Base-by-base conservation (phyloP, 1,139 yeast species). In the Diutina siamensis region DNA sequence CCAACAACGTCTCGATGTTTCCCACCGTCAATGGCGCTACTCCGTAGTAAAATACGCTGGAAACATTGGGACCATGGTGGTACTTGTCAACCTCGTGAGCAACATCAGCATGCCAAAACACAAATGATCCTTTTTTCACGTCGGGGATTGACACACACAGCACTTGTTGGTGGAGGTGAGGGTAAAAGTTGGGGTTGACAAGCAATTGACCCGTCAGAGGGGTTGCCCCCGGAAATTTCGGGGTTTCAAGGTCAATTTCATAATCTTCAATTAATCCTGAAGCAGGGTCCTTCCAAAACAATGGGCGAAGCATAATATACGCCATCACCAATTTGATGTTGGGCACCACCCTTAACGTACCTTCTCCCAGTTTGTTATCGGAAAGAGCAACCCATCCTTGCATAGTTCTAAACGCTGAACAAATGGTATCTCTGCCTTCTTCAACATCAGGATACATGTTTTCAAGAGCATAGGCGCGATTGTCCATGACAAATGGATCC, bases 371-470 rank as follows among this genome's bases (percentile, higher is more conserved):
- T 5, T 63, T 64, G 20, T 60, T 60, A 21, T 57, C 57, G 13
- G 68, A 59, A 50, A 71, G 56, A 1, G 74, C 66, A 44, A 71
- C 51, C 76, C 76, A 72, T 7, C 76, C 78, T 56, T 73, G 78
- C 47, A 71, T 66, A 27, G 72, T 62, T 47, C 76, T 57, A 53
- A 70, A 71, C 13, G 63, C 60, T 12, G 66, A 63, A 44, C 74
- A 68, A 8, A 50, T 46, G 42, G 42, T 38, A 27, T 22, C 42
- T 13, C 42, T 27, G 1, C 50, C 55, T 22, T 7, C 9, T 13
- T 50, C 47, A 45, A 54, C 52, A 35, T 57, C 53, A 22, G 13
- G 4, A 50, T 71, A 67, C 46, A 67, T 52, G 47, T 67, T 67
- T 48, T 59, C 57, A 13, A 56, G 53, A 2, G 74, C 72, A 42